Percentiles rank a stretch among this genome's conserved stretches.
phyloP scores from a whole-genome alignment of 192 early-diverging fungal species.

The Coemansia sp. region DNA sequence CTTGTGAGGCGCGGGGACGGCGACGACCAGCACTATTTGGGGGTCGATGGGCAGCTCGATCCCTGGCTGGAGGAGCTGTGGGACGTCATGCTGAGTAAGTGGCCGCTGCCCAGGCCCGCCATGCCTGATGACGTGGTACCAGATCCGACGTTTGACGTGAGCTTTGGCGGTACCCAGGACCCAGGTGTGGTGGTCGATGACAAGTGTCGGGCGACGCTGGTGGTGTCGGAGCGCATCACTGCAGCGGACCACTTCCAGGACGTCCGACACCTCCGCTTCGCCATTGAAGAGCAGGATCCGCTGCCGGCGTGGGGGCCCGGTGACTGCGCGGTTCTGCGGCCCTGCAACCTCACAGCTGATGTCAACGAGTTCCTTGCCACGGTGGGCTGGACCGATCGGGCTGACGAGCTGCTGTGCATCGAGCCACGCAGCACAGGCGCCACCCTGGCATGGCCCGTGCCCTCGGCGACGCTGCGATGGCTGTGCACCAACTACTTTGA shows the following conservation, averaged over 20 bases:
- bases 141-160: slow-evolving; percentile 18
- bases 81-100: slow-evolving; percentile 58
- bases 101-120: slow-evolving; percentile 57
- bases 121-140: slow-evolving; percentile 20
- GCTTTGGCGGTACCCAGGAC: neutral
- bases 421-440: neutral
- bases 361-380: slow-evolving; percentile 67
- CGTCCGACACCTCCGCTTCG: slow-evolving; percentile 79
- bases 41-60: slow-evolving; percentile 83
- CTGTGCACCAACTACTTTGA: slow-evolving; percentile 79
- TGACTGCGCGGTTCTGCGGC: slow-evolving; percentile 75
- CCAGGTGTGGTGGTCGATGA: neutral
- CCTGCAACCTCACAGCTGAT: slow-evolving; percentile 68
- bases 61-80: slow-evolving; percentile 85
- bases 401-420: slow-evolving; percentile 41
- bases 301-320: slow-evolving; percentile 58
- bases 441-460: neutral
- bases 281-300: slow-evolving; percentile 13
- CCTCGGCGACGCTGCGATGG: slow-evolving; percentile 62
- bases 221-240: slow-evolving; percentile 71
- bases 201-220: slow-evolving; percentile 63
- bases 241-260: slow-evolving; percentile 84
- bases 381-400: slow-evolving; percentile 51
- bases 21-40: slow-evolving; percentile 95
- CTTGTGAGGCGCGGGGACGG: slow-evolving; percentile 77